Base-by-base conservation (phyloP, 352 stramenopile species). In the Globisporangium sylvaticum region DNA sequence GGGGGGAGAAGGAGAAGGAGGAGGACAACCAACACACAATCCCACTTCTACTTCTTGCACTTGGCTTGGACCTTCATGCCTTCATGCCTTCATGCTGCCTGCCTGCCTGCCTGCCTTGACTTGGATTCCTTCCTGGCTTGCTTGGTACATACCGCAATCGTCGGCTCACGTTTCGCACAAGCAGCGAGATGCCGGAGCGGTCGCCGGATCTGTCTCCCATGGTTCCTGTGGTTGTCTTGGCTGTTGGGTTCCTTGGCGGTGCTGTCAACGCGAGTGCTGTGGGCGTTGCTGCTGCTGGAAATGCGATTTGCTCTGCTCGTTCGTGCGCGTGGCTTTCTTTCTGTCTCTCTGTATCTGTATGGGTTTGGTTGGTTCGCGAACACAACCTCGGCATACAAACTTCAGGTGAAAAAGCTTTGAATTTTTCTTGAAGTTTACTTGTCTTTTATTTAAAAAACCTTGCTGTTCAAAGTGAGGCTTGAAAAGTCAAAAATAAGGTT, bases 161-260 rank as follows among this genome's bases (percentile, higher is more conserved):
- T 54, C 87, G 88, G 70, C 90, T 96, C 61, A 98, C 80, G 74
- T 98, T 98, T 68, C 95, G 89, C 56, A 98, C 90, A 25, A 98
- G 76, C 39, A 98, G 81, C 67, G 89, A 97, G 50, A 98, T 95
- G 48, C 93, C 94, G 66, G 91, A 67, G 39, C 80, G 79, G 53
- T 87, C 79, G 62, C 78, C 72, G 64, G 31, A 8, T 32, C 64
- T 39, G 64, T 75, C 72, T 10, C 72, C 65, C 60, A 59, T 59
- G 6, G 25, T 59, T 25, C 0, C 20, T 22, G 14, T 42, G n/a
- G 9, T 9, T 24, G 6, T 42, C 18, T n/a, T 59, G 27, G 27
- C 27, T 58, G 52, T 25, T 37, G 25, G 4, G n/a, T n/a, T n/a
- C n/a, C 39, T 25, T 52, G 20, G 18, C 44, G n/a, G 44, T 44